Percentiles rank a stretch among this genome's conserved stretches.
phyloP scores from a whole-genome alignment of 371 early-diverging fungal species.

The Mucor circinelloides region DNA sequence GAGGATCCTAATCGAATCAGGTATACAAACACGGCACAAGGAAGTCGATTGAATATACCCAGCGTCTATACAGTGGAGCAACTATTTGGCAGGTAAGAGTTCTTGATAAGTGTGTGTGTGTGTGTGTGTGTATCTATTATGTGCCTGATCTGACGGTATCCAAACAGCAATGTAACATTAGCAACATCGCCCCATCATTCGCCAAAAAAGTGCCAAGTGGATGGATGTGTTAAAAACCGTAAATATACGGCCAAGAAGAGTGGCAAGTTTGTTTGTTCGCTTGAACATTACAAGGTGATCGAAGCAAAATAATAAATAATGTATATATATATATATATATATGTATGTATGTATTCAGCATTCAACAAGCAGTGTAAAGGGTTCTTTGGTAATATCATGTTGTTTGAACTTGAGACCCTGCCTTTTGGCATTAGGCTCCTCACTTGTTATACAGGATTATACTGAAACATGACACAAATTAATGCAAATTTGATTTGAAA shows the following conservation, averaged over 20 bases:
- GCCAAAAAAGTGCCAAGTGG: conserved; percentile 25
- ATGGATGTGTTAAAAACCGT: conserved; percentile 36
- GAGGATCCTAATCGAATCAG: conserved; percentile 34
- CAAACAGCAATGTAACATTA: neutral
- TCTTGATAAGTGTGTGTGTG: neutral
- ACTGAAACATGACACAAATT: neutral
- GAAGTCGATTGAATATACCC: conserved; percentile 36
- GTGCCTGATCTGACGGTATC: neutral
- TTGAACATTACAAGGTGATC: conserved; percentile 45
- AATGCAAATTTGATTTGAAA: neutral
- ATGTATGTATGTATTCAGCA: no score
- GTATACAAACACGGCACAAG: conserved; percentile 29
- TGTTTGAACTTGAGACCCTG: no score
- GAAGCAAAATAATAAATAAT: conserved; percentile 22
- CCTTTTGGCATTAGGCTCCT: no score
- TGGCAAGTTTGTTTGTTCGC: conserved; percentile 46
- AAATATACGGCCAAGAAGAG: conserved; percentile 43
- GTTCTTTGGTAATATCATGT: no score
- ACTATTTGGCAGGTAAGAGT: conserved; percentile 26
- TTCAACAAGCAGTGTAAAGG: no score
- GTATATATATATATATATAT: no score
- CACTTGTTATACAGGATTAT: neutral
- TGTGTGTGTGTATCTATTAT: no score
- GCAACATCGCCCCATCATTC: neutral
- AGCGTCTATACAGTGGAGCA: conserved; percentile 25